Conservation (phyloP, 2,329 filamentous ascomycete genomes). For the Arachnomyces sp. region DNA sequence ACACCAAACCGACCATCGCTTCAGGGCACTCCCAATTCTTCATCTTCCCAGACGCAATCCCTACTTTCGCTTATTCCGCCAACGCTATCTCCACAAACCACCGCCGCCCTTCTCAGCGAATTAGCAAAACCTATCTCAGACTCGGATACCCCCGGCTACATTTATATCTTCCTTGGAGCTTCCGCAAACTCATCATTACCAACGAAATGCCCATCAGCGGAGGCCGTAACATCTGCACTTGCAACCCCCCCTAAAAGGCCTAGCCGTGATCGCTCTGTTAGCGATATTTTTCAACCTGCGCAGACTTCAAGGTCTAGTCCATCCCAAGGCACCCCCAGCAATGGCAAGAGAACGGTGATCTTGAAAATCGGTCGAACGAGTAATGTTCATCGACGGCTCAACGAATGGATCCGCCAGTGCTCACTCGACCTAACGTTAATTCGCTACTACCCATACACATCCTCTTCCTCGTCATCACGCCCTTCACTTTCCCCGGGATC, state of each 20-base stretch:
- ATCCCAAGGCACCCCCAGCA: constrained; percentile 12
- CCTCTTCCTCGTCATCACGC: constrained; percentile 30
- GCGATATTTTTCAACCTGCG: constrained; percentile 31
- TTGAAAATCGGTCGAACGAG: constrained; percentile 59
- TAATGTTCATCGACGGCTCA: constrained; percentile 85
- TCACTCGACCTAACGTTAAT: constrained; percentile 81
- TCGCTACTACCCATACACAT: constrained; percentile 80
- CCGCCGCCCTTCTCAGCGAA: constrained; percentile 65
- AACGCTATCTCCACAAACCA: constrained; percentile 56
- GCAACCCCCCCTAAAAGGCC: constrained; percentile 33
- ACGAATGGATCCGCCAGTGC: constrained; percentile 90
- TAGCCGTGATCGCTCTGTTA: constrained; percentile 21
- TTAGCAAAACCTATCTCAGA: constrained; percentile 66
- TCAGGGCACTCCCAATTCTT: constrained; percentile 11
- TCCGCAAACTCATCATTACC: constrained; percentile 46
- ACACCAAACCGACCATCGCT: constrained; percentile 12
- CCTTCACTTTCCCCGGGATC: constrained; percentile 13
- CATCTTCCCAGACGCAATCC: constrained; percentile 32
- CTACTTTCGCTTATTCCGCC: constrained; percentile 62
- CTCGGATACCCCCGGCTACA: constrained; percentile 76
- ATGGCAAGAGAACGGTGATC: constrained; percentile 51
- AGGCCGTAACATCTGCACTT: constrained; percentile 53
- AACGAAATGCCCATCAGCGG: constrained; percentile 45
- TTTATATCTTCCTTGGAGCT: constrained; percentile 98
- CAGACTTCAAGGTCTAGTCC: constrained; percentile 19